Conservation (phyloP, 2,329 filamentous ascomycete genomes). For the Massarina eburnea region DNA sequence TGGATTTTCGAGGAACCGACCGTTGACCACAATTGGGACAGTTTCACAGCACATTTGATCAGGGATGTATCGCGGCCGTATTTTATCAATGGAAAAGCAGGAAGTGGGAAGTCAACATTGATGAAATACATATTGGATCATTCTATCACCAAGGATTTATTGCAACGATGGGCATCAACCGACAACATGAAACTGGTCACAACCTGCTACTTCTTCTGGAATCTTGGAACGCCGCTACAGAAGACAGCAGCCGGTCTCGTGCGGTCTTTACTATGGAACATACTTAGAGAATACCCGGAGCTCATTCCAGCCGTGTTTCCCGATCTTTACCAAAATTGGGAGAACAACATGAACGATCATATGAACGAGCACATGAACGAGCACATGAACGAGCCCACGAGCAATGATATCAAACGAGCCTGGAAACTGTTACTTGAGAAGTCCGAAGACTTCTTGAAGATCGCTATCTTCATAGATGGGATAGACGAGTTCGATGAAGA, state of each 20-base stretch:
- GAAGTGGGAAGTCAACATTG: constrained; percentile 39
- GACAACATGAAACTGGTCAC: constrained; percentile 9
- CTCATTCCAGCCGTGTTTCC: constrained; percentile 12
- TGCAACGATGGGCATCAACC: constrained; percentile 19
- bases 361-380: background rate
- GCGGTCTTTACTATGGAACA: constrained; percentile 21
- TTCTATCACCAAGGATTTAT: constrained; percentile 6
- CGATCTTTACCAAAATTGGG: constrained; percentile 1
- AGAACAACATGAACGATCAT: no score
- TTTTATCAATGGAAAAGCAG: constrained; percentile 40
- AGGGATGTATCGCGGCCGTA: constrained; percentile 16
- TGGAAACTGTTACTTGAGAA: constrained; percentile 7
- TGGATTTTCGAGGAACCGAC: constrained; percentile 10
- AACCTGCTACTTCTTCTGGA: constrained; percentile 37
- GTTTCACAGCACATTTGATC: constrained; percentile 5
- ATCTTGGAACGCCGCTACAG: constrained; percentile 26
- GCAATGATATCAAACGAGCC: constrained; percentile 5
- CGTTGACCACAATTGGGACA: background rate
- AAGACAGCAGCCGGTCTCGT: constrained; percentile 26
- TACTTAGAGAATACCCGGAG: constrained; percentile 8
- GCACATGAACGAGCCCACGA: background rate
- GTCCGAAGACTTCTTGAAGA: constrained; percentile 3
- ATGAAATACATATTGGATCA: constrained; percentile 31
- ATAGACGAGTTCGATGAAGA: constrained; percentile 21
- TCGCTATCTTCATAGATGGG: constrained; percentile 20